Evolutionary conservation across 352 stramenopile species (phyloP).

Genomic region (Pseudoperonospora humuli): DNA sequence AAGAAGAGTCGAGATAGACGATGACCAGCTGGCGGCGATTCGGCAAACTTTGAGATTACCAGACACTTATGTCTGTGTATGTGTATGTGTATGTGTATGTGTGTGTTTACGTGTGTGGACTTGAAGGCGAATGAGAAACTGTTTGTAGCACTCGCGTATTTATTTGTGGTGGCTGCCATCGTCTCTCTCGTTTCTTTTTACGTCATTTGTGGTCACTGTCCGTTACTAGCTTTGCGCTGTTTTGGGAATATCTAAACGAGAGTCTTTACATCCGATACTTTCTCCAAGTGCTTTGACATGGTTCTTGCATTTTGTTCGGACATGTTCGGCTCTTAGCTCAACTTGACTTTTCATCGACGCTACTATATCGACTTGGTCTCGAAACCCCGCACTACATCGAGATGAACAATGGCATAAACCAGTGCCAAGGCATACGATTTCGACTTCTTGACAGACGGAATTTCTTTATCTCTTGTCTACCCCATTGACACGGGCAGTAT

Average conservation of each 20-base stretch:
- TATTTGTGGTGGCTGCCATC: not conserved
- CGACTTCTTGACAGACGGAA: too few species aligned
- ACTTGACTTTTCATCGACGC: too few species aligned
- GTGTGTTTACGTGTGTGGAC: conserved; percentile 6
- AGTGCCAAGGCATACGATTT: too few species aligned
- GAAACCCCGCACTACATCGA: too few species aligned
- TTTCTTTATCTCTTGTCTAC: too few species aligned
- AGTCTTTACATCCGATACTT: not conserved
- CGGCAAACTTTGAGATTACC: too few species aligned
- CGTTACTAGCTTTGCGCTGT: not conserved
- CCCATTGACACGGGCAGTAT: not conserved
- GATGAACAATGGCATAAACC: too few species aligned
- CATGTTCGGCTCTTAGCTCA: too few species aligned
- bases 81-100: too few species aligned
- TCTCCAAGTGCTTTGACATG: not conserved
- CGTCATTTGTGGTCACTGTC: not conserved
- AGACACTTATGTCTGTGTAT: too few species aligned
- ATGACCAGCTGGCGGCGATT: not conserved
- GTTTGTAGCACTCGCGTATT: not conserved
- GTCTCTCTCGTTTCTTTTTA: not conserved
- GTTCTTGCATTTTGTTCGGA: too few species aligned
- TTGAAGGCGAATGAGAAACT: conserved; percentile 9
- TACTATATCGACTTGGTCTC: too few species aligned
- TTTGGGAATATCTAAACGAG: not conserved
- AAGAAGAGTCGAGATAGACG: conserved; percentile 4